Base-by-base conservation (phyloP, 768 basidiomycete genomes). In the Suillus decipiens region DNA sequence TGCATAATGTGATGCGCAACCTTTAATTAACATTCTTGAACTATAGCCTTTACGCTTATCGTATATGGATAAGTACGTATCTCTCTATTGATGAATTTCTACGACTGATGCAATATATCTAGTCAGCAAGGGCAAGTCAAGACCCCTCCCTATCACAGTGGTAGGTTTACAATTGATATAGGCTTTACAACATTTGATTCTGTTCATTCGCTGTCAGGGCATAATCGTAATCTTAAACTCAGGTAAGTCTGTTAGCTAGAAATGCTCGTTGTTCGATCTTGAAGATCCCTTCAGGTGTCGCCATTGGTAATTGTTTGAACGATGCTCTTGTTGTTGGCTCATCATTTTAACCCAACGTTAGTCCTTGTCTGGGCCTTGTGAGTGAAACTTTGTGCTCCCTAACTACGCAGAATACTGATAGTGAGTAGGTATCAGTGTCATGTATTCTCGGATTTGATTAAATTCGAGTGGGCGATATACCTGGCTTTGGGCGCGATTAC, bases 51-150 rank as follows among this genome's bases (percentile, higher is more conserved):
- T 61, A 59, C n/a, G 36, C 7, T 37, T 33, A 59, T 31, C 60
- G 60, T 54, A 53, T 61, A 56, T 61, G 60, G 60, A 61, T 61
- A 31, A 1, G 60, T 61, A 37, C n/a, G 54, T 58, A 28, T 59
- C 34, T 12, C 33, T 17, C 19, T 41, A 12, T 39, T 2, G 9
- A 56, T 24, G 17, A 6, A 60, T 22, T 33, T 60, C 19, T n/a
- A 15, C 9, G 28, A 56, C 60, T 34, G 22, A 56, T 41, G 24
- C 19, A 7, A 12, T 57, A 24, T 2, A 59, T 7, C 31, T 61
- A 61, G 60, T 61, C 17, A 61, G 24, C 54, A 28, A 22, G 31
- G n/a, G 36, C 5, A 36, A 22, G n/a, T 61, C 60, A 39, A 57
- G 24, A 33, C 2, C 11, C 19, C 36, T 61, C 12, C 55, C 60